Conservation (phyloP, 352 stramenopile species). For the Phytopythium mirpurense region DNA sequence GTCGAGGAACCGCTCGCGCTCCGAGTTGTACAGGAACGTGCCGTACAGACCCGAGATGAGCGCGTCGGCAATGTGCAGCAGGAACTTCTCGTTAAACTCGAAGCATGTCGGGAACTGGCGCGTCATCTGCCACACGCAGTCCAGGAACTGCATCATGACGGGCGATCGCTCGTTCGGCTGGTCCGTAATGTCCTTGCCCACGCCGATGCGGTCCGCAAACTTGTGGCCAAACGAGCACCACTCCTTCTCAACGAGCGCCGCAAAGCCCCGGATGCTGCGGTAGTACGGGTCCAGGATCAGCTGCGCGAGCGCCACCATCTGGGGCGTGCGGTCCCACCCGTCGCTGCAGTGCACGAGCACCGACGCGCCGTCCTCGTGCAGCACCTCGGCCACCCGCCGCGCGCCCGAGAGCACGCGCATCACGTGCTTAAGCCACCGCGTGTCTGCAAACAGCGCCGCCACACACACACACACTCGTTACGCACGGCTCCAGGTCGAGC, state of each 20-base stretch:
- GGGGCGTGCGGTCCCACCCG: slow-evolving; percentile 83
- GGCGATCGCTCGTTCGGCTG: slow-evolving; percentile 79
- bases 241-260: slow-evolving; percentile 80
- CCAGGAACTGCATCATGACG: slow-evolving; percentile 85
- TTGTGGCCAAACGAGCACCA: slow-evolving; percentile 90
- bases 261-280: slow-evolving; percentile 79
- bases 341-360: slow-evolving; percentile 87
- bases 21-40: slow-evolving; percentile 84
- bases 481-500: too few relatives aligned
- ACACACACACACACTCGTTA: slow-evolving; percentile 1
- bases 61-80: slow-evolving; percentile 75
- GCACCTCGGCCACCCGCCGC: slow-evolving; percentile 65
- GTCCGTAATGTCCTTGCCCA: slow-evolving; percentile 75
- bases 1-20: slow-evolving; percentile 76
- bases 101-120: slow-evolving; percentile 85
- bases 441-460: slow-evolving; percentile 65
- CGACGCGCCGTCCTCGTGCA: slow-evolving; percentile 78
- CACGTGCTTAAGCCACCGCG: slow-evolving; percentile 95
- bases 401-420: slow-evolving; percentile 82
- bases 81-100: slow-evolving; percentile 87
- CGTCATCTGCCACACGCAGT: slow-evolving; percentile 87
- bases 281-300: slow-evolving; percentile 87
- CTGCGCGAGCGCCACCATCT: slow-evolving; percentile 75
- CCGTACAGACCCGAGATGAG: slow-evolving; percentile 75
- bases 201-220: slow-evolving; percentile 80